Base-by-base conservation (phyloP, 306 rosid genomes). In the Herpetospermum pedunculosum region DNA sequence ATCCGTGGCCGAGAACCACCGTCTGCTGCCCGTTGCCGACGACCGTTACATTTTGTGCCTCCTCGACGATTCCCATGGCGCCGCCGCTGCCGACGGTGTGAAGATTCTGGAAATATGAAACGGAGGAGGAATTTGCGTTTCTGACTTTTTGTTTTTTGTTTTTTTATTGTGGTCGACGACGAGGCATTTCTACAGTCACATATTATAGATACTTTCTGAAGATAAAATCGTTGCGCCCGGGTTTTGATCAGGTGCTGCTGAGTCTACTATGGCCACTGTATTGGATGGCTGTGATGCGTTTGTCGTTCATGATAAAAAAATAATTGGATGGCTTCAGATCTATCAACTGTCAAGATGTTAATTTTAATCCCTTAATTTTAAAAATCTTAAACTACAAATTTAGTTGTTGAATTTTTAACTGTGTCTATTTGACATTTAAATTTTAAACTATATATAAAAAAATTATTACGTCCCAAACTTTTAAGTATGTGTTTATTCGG, bases 11-110 rank as follows among this genome's bases (percentile, higher is more conserved):
- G 1, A 92, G 80, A 28, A 89, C 87, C 18, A 88, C 57, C 25
- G 28, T 18, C 62, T 70, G 85, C 0, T 76, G 40, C 2, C 92
- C 91, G 5, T 77, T 77, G 15, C 97, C 96, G 32, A 89, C 3
- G 7, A 89, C 68, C 77, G 82, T 85, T 75, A 89, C 88, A 87
- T 92, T 92, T 75, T 92, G 97, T 28, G 94, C 97, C 58, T 92
- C 89, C 26, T 82, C 86, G 0, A 79, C 97, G 23, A 86, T 79
- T 29, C 97, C 97, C 97, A 89, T 89, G n/a, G 14, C 44, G 19
- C 34, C 34, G 34, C 13, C 41, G n/a, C n/a, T n/a, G 57, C 23
- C 23, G 23, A 19, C 57, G 57, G 25, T 50, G 18, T 49, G 19
- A 6, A 49, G 16, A 8, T 49, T 49, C 23, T 14, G 55, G 55